phyloP scores from a whole-genome alignment of 2,329 filamentous ascomycete genomes.

The Venturia nashicola region DNA sequence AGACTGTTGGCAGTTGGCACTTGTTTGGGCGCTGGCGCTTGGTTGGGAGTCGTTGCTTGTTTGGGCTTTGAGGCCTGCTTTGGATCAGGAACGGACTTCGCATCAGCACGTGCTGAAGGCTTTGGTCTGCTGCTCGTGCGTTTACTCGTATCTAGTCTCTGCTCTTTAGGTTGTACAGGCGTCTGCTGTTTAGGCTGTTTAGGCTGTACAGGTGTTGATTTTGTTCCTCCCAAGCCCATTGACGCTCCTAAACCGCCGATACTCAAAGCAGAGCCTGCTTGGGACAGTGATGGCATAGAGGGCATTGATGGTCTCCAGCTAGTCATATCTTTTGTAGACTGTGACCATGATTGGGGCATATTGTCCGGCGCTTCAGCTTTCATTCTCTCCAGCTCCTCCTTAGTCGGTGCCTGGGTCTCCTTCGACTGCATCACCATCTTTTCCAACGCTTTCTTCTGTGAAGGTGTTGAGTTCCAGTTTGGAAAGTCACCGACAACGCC shows the following conservation, averaged over 20 bases:
- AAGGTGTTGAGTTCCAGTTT: conserved; percentile 21
- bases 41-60: neutral
- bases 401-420: neutral
- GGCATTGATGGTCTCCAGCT: conserved; percentile 20
- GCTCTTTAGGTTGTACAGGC: neutral
- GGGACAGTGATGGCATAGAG: conserved; percentile 14
- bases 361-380: conserved; percentile 21
- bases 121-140: neutral
- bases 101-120: neutral
- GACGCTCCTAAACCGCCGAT: neutral
- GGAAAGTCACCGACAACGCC: conserved; percentile 22
- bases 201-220: neutral
- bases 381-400: conserved; percentile 18
- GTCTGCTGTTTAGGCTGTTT: neutral
- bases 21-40: neutral
- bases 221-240: neutral
- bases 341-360: conserved; percentile 22
- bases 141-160: neutral
- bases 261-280: neutral
- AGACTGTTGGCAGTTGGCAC: neutral
- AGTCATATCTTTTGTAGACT: conserved; percentile 22
- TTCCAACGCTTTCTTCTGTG: conserved; percentile 22
- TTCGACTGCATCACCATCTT: conserved; percentile 9
- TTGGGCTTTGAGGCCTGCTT: neutral
- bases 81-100: neutral